Evolutionary conservation across 495 filamentous ascomycete species (phyloP), one percentile per base, ranked within the genome.

Genomic region (Penicillium antarcticum): DNA sequence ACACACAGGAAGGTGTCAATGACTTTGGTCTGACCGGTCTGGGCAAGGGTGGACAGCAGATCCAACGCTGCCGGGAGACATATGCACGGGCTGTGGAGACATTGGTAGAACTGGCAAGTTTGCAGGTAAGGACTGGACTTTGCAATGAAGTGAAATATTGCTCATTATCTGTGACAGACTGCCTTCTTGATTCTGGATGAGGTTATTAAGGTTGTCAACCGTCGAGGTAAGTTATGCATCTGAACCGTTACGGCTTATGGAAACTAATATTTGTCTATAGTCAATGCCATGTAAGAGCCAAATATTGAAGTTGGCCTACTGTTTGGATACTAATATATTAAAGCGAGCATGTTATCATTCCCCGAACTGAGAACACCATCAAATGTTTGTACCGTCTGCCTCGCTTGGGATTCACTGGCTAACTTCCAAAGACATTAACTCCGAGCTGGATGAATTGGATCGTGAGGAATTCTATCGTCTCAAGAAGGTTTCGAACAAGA

Each of bases 131-230:
- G 11, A 42, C 32, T 31, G 9, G 21, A 16, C 16, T 19, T 38
- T 32, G 4, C 13, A 34, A 37, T 38, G 5, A 18, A 42, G 7
- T 17, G 19, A 16, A 9, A 24, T 45, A 41, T 18, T 19, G 39
- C 19, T 56, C 13, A 38, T 45, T 60, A 17, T 55, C 12, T 5
- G 16, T 21, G 48, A 9, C 61, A 91, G 84, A 99, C 94, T 58
- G 95, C 94, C 5, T 99, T 99, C 63, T 88, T 99, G 34, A 97
- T 96, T 55, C 68, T 99, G 53, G 94, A 99, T 66, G 95, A 97
- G 64, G 95, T 99, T 47, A 99, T 99, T 71, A 99, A 99, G 78
- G 89, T 97, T 21, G 94, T 99, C 29, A 99, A 97, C 69, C 84
- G 94, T 54, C 87, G 94, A 89, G 87, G 85, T 86, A 73, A 68